Base-by-base conservation (phyloP, 768 basidiomycete genomes). In the Mycena vulgaris region DNA sequence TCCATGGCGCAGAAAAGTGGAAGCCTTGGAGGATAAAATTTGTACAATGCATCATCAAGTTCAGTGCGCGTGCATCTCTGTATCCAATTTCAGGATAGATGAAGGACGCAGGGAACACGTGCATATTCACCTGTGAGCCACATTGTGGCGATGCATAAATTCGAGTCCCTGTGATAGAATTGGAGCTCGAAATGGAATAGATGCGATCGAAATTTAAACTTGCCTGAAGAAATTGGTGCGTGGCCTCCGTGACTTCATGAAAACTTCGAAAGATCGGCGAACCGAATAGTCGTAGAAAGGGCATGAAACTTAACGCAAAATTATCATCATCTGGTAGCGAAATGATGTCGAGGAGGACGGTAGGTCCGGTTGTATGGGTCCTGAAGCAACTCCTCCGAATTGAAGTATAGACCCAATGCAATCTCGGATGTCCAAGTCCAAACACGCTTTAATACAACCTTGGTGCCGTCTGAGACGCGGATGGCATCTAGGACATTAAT, bases 351-450 rank as follows among this genome's bases (percentile, higher is more conserved):
- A 74, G 63, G 14, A 77, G 48, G 8, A 53, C 13, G 74, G 23
- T 70, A 66, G 37, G 33, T 40, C 52, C 68, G 73, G 56, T 77
- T 76, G 21, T 63, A 40, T 9, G 61, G 60, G 52, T 77, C 71
- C 16, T 49, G 30, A 6, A 14, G 35, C 5, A 55, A 9, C 2
- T 35, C n/a, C 13, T 40, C n/a, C 7, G 74, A 63, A 19, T 37
- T 69, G 19, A 56, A 56, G 14, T 52, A 56, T 4, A 75, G 35
- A 45, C 52, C 63, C 16, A n/a, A n/a, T 2, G 28, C 17, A 30
- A 73, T 73, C n/a, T 64, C 64, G 9, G 47, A 52, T 16, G 56
- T 61, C 10, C 56, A 25, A 13, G 27, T 60, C 19, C 52, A 25
- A 16, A 69, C 39, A 13, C 48, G 27, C 63, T 69, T 68, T 13